Conservation (phyloP, 257 asterid species). For the Verbena officinalis region DNA sequence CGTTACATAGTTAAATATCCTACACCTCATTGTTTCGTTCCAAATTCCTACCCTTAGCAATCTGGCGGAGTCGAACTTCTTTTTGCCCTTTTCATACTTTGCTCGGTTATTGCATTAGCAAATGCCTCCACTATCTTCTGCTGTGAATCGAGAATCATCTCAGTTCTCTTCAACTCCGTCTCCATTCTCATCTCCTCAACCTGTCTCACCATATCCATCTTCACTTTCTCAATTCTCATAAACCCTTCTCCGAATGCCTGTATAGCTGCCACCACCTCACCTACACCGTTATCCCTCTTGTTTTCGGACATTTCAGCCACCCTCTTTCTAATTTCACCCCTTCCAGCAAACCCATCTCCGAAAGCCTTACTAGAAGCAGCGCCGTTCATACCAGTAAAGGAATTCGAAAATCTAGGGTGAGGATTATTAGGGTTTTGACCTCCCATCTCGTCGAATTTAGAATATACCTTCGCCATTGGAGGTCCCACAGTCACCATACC, state of each 20-base stretch:
- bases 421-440: conserved; percentile 30
- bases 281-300: conserved; percentile 42
- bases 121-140: conserved; percentile 80
- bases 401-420: conserved; percentile 37
- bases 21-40: conserved; percentile 6
- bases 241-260: conserved; percentile 82
- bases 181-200: conserved; percentile 92
- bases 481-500: conserved; percentile 25
- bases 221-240: conserved; percentile 85
- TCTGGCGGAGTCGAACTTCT: conserved; percentile 43
- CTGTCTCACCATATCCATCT: conserved; percentile 88
- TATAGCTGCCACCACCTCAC: conserved; percentile 68
- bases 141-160: conserved; percentile 90
- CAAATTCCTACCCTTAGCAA: conserved; percentile 14
- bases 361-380: conserved; percentile 30
- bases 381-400: conserved; percentile 23
- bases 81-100: conserved; percentile 56
- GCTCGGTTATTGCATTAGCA: conserved; percentile 60
- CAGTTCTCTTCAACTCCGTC: conserved; percentile 96
- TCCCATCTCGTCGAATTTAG: conserved; percentile 37
- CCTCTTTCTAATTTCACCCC: conserved; percentile 36
- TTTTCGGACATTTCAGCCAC: conserved; percentile 25
- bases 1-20: conserved; percentile 2
- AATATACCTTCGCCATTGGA: conserved; percentile 29
- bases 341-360: conserved; percentile 39